Evolutionary conservation across 345 rosid species (phyloP).

Genomic region (Xanthoceras sorbifolium): DNA sequence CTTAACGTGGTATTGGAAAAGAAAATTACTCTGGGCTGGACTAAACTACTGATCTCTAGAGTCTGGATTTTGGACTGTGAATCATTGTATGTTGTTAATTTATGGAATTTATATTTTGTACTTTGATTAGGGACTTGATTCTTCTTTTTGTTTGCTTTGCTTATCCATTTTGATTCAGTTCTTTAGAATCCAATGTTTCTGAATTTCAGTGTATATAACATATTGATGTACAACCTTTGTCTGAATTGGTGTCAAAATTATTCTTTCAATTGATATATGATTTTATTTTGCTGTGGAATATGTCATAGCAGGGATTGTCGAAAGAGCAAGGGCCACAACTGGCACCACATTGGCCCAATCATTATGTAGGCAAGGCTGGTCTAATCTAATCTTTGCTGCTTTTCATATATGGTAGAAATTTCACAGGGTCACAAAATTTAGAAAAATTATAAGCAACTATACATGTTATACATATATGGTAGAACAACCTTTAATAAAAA

Average conservation of each 20-base stretch:
- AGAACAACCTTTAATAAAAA: too few relatives aligned
- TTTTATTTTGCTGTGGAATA: neutral
- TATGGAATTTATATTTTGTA: neutral
- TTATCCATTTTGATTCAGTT: neutral
- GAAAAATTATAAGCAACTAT: too few relatives aligned
- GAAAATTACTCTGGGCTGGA: neutral
- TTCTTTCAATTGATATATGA: neutral
- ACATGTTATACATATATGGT: too few relatives aligned
- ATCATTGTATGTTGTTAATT: neutral
- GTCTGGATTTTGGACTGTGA: neutral
- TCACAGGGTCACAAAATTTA: too few relatives aligned
- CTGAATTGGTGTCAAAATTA: slow-evolving; percentile 1
- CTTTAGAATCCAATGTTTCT: neutral
- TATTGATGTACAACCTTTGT: neutral
- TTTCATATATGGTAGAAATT: too few relatives aligned
- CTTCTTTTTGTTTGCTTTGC: neutral
- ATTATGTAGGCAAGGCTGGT: neutral
- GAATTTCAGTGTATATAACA: neutral
- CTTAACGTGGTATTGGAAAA: neutral
- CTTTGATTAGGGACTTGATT: neutral
- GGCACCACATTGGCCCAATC: neutral
- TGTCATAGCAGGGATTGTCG: neutral
- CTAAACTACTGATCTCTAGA: neutral
- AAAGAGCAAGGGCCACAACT: neutral
- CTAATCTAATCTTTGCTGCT: too few relatives aligned